Conservation (phyloP, 495 filamentous ascomycete species). For the Penicillium steckii region DNA sequence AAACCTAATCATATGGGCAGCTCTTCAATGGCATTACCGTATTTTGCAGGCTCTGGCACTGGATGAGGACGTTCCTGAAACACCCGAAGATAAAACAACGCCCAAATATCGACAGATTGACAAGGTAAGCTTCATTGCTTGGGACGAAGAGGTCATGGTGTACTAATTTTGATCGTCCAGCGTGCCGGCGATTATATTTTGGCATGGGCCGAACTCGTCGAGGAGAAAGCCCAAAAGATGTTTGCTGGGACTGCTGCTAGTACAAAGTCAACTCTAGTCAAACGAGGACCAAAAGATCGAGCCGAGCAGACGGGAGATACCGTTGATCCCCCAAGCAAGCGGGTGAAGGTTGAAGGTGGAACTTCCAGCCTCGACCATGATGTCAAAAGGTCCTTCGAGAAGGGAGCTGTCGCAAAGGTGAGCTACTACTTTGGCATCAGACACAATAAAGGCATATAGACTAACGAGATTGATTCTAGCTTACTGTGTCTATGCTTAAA, state of each 20-base stretch:
- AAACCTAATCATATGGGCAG: constrained; percentile 16
- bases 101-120: constrained; percentile 83
- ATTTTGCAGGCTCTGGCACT: constrained; percentile 90
- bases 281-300: constrained; percentile 43
- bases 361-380: constrained; percentile 48
- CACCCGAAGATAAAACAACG: constrained; percentile 76
- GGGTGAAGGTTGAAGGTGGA: constrained; percentile 46
- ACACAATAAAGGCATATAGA: too few relatives aligned
- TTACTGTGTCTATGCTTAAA: constrained; percentile 71
- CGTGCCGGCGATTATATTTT: constrained; percentile 74
- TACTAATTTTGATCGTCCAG: constrained; percentile 21
- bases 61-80: constrained; percentile 84
- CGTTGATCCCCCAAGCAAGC: constrained; percentile 42
- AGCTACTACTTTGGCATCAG: background rate
- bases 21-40: constrained; percentile 96
- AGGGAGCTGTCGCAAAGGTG: constrained; percentile 62
- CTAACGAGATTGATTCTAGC: constrained; percentile 25
- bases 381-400: constrained; percentile 59
- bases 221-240: constrained; percentile 48
- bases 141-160: background rate
- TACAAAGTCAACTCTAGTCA: constrained; percentile 41
- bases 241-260: constrained; percentile 33
- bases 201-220: constrained; percentile 71
- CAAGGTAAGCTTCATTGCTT: constrained; percentile 49
- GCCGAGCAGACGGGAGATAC: constrained; percentile 28